Conservation (phyloP, 179 eudicot species). For the Amaranthus tricolor region DNA sequence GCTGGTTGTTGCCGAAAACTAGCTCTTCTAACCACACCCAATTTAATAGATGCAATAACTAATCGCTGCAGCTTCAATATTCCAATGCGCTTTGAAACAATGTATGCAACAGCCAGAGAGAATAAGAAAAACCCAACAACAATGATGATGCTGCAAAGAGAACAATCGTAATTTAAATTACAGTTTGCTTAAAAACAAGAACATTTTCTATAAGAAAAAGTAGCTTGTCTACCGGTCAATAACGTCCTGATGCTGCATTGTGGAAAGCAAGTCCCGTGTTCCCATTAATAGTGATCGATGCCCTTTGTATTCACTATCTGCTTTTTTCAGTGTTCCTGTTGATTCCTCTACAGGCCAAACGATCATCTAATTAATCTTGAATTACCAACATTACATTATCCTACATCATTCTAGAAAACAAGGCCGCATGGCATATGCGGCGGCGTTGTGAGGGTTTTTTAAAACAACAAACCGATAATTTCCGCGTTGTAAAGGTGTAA, state of each 20-base stretch:
- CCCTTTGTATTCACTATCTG: slow-evolving; percentile 89
- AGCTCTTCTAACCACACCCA: slow-evolving; percentile 57
- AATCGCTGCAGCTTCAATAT: slow-evolving; percentile 69
- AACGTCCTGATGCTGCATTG: slow-evolving; percentile 92
- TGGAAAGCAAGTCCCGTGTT: slow-evolving; percentile 81
- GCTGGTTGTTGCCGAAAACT: slow-evolving; percentile 28
- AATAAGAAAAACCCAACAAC: slow-evolving; percentile 59
- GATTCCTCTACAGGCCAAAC: slow-evolving; percentile 64
- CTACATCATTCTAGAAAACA: not conserved
- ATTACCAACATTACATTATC: not conserved
- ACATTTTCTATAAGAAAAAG: not conserved
- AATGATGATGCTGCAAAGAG: slow-evolving; percentile 57
- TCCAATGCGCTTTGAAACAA: slow-evolving; percentile 92
- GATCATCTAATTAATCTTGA: slow-evolving; percentile 2
- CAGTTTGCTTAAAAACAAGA: not conserved
- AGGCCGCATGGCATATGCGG: too few species aligned
- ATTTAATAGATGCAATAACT: slow-evolving; percentile 61
- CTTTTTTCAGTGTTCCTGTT: slow-evolving; percentile 73
- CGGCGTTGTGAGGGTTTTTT: too few species aligned
- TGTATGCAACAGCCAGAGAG: slow-evolving; percentile 74
- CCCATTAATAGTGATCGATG: slow-evolving; percentile 76
- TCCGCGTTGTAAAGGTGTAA: too few species aligned
- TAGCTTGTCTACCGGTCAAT: slow-evolving; percentile 58
- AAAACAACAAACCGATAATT: too few species aligned
- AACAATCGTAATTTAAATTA: not conserved